These are phyloP conservation scores for Keithomyces neogunnii DNA, from an alignment of 2,329 filamentous ascomycete genomes.

Conservation along the genomic window DNA sequence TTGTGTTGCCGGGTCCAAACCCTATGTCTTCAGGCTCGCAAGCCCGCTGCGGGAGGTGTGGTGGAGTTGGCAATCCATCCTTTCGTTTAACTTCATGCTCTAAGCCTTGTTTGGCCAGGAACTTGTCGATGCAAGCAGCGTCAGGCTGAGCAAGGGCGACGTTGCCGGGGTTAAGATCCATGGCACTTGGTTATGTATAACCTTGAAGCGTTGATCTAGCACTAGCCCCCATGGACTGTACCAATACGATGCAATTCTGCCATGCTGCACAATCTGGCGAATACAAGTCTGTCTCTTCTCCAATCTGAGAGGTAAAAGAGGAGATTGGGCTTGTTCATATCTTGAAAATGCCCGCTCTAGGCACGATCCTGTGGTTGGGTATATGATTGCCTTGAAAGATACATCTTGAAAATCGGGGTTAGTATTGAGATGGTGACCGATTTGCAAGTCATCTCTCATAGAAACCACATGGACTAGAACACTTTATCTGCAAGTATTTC, in stretches of 20 bases:
- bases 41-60: background rate
- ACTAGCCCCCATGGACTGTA: background rate
- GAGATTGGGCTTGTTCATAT: background rate
- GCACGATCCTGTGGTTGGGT: background rate
- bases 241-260: background rate
- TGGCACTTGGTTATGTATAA: background rate
- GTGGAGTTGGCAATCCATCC: background rate
- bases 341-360: background rate
- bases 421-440: background rate
- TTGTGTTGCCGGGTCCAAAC: background rate
- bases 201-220: background rate
- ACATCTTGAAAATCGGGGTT: background rate
- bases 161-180: background rate
- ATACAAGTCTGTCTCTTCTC: background rate
- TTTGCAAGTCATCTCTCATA: background rate
- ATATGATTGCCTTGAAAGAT: background rate
- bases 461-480: background rate
- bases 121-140: background rate
- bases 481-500: background rate
- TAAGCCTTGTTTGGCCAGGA: background rate
- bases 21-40: background rate
- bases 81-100: background rate
- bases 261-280: background rate
- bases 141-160: background rate
- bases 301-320: background rate